Percentiles rank a stretch among this genome's conserved stretches.
Evolutionary conservation across 345 rosid genomes (phyloP).

Genomic region (Rhodamnia rubescens): DNA sequence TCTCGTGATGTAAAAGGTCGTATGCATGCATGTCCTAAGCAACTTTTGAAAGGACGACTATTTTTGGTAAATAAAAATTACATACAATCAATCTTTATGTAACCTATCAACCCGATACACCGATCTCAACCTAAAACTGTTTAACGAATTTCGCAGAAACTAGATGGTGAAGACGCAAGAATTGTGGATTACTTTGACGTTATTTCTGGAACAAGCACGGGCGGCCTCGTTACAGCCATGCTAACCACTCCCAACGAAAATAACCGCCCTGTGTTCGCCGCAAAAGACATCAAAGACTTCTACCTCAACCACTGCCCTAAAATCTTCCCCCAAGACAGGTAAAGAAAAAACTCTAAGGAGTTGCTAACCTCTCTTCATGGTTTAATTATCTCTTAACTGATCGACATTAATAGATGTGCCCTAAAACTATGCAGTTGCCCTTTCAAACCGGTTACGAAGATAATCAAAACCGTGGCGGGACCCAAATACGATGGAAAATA

Average conservation of each 20-base stretch:
- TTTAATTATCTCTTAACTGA: neutral
- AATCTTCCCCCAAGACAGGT: slow-evolving; percentile 19
- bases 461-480: slow-evolving; percentile 7
- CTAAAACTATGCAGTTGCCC: neutral
- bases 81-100: neutral
- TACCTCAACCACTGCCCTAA: slow-evolving; percentile 11
- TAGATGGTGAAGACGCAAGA: slow-evolving; percentile 26
- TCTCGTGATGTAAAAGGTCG: neutral
- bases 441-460: neutral
- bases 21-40: neutral
- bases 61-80: neutral
- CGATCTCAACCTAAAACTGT: neutral
- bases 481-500: slow-evolving; percentile 26
- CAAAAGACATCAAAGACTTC: slow-evolving; percentile 22
- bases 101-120: neutral
- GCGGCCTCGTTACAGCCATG: slow-evolving; percentile 34
- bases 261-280: slow-evolving; percentile 25
- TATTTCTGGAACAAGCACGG: slow-evolving; percentile 26
- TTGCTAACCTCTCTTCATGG: neutral
- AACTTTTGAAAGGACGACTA: slow-evolving; percentile 4
- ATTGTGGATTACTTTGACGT: slow-evolving; percentile 31
- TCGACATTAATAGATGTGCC: neutral
- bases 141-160: slow-evolving; percentile 6
- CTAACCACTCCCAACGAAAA: slow-evolving; percentile 15
- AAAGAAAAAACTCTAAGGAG: neutral